phyloP scores from a whole-genome alignment of 495 filamentous ascomycete species.

The Xylaria sp. region DNA sequence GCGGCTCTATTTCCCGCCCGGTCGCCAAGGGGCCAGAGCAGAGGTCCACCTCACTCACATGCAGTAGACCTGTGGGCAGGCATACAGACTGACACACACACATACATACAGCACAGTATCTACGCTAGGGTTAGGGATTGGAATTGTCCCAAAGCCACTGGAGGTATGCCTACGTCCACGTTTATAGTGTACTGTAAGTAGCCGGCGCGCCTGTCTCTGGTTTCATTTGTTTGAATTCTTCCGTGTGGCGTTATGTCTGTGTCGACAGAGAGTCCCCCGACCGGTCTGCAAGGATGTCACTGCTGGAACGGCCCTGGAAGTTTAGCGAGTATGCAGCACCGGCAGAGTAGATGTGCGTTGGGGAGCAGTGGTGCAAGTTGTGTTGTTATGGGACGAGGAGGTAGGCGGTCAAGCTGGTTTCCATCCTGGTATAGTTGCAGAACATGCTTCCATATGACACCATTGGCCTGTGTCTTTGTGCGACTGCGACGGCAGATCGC shows the following conservation, averaged over 20 bases:
- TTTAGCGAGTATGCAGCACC: slow-evolving; percentile 25
- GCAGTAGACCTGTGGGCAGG: no score
- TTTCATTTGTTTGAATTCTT: slow-evolving; percentile 25
- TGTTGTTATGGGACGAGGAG: slow-evolving; percentile 5
- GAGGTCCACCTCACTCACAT: slow-evolving; percentile 1
- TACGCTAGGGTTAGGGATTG: not conserved
- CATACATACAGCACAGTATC: not conserved
- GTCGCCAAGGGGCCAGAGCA: slow-evolving; percentile 6
- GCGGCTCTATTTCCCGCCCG: slow-evolving; percentile 24
- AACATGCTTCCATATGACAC: not conserved
- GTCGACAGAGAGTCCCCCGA: slow-evolving; percentile 10
- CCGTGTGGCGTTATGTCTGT: slow-evolving; percentile 11
- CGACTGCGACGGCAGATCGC: slow-evolving; percentile 8
- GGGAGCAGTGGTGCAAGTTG: slow-evolving; percentile 8
- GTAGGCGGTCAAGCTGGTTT: slow-evolving; percentile 6
- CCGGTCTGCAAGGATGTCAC: slow-evolving; percentile 22
- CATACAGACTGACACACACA: no score
- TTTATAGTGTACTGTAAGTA: not conserved
- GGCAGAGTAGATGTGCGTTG: slow-evolving; percentile 16
- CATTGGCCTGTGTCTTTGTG: slow-evolving; percentile 16
- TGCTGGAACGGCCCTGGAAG: slow-evolving; percentile 8
- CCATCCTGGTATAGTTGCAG: not conserved
- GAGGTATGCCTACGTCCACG: not conserved
- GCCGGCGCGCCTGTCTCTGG: slow-evolving; percentile 4
- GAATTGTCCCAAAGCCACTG: not conserved